Evolutionary conservation across 805 yeast species (phyloP).

Genomic region (Allodekkera sacchari): DNA sequence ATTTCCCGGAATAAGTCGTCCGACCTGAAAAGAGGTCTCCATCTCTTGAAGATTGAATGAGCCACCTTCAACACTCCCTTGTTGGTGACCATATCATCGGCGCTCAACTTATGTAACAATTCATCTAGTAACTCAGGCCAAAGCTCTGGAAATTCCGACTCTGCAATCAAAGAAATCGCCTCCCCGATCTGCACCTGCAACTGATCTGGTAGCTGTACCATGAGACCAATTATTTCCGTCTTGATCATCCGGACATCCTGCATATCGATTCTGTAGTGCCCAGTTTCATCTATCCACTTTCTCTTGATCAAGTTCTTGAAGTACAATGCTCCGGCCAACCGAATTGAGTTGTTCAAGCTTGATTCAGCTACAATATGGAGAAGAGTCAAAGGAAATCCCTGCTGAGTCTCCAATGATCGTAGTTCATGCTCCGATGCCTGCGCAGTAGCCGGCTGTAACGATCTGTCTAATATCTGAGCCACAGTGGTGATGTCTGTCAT

Average conservation of each 20-base stretch:
- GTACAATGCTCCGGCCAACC: constrained; percentile 84
- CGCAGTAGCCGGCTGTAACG: constrained; percentile 56
- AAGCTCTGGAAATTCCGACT: constrained; percentile 85
- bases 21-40: constrained; percentile 92
- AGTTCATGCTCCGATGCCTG: constrained; percentile 61
- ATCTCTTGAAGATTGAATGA: constrained; percentile 90
- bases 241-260: constrained; percentile 65
- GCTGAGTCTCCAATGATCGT: constrained; percentile 50
- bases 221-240: constrained; percentile 68
- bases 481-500: constrained; percentile 44
- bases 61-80: constrained; percentile 87
- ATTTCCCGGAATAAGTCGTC: constrained; percentile 87
- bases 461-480: constrained; percentile 48
- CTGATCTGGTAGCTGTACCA: constrained; percentile 73
- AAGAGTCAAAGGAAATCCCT: constrained; percentile 70
- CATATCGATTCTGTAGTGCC: constrained; percentile 54
- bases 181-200: constrained; percentile 94
- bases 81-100: constrained; percentile 62
- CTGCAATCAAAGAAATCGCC: constrained; percentile 86
- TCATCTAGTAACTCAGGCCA: constrained; percentile 79
- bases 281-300: constrained; percentile 87
- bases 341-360: constrained; percentile 42
- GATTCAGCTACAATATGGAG: constrained; percentile 69
- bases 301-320: constrained; percentile 82
- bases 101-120: constrained; percentile 56